phyloP scores from a whole-genome alignment of 140 eudicot genomes.

The Oenanthe javanica region DNA sequence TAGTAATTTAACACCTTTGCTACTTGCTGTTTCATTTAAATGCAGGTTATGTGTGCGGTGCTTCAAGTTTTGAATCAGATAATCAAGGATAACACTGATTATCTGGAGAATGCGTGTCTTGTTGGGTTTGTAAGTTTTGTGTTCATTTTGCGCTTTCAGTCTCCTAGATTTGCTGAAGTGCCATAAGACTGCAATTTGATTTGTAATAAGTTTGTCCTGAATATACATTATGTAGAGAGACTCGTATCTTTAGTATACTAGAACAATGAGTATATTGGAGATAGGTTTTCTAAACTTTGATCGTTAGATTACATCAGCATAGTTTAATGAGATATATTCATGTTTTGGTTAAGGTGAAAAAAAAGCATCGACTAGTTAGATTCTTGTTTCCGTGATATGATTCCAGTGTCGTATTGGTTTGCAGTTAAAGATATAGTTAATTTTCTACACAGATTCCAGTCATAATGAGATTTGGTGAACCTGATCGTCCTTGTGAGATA shows the following conservation, averaged over 20 bases:
- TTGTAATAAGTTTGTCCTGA: neutral
- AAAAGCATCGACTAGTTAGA: neutral
- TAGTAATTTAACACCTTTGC: neutral
- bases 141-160: slow-evolving; percentile 11
- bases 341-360: neutral
- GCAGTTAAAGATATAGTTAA: slow-evolving; percentile 10
- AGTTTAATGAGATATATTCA: neutral
- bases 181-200: neutral
- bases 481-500: slow-evolving; percentile 88
- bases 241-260: neutral
- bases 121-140: slow-evolving; percentile 81
- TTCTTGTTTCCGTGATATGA: neutral
- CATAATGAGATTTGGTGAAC: slow-evolving; percentile 86
- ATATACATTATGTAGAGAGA: neutral
- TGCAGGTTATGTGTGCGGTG: slow-evolving; percentile 86
- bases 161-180: slow-evolving; percentile 6
- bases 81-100: slow-evolving; percentile 80
- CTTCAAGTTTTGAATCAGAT: slow-evolving; percentile 86
- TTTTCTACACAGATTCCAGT: slow-evolving; percentile 60
- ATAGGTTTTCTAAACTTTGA: neutral
- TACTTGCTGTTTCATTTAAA: neutral
- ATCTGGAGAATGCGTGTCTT: slow-evolving; percentile 96
- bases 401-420: slow-evolving; percentile 1
- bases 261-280: neutral
- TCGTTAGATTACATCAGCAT: neutral